phyloP scores from a whole-genome alignment of 2,329 filamentous ascomycete species.

The Helicocarpus griseus region DNA sequence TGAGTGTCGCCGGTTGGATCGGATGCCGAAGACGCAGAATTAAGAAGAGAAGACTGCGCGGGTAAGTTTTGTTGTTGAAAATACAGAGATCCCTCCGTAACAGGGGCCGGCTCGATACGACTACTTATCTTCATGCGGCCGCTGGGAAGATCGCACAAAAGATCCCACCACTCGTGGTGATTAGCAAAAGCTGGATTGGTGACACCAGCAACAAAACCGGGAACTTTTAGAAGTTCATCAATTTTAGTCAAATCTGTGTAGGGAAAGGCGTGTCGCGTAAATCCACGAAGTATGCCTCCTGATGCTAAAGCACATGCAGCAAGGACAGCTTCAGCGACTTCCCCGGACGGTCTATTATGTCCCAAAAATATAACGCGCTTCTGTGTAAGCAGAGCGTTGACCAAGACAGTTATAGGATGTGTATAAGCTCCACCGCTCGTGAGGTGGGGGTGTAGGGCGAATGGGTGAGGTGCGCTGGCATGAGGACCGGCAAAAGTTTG shows the following conservation, averaged over 20 bases:
- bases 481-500: constrained; percentile 85
- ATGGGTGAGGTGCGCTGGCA: constrained; percentile 71
- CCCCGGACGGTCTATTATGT: constrained; percentile 87
- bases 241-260: constrained; percentile 98
- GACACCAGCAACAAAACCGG: constrained; percentile 94
- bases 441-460: constrained; percentile 77
- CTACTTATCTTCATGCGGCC: constrained; percentile 92
- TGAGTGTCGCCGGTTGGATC: constrained; percentile 78
- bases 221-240: constrained; percentile 88
- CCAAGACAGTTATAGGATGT: constrained; percentile 87
- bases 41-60: constrained; percentile 14
- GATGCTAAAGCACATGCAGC: constrained; percentile 92
- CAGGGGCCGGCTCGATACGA: constrained; percentile 67
- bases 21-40: constrained; percentile 19
- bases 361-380: constrained; percentile 95
- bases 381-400: constrained; percentile 90
- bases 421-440: constrained; percentile 85
- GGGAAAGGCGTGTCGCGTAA: constrained; percentile 91
- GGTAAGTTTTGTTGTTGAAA: constrained; percentile 63
- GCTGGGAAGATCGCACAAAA: constrained; percentile 84
- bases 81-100: constrained; percentile 76
- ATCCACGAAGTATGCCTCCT: constrained; percentile 82
- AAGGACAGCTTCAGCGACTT: constrained; percentile 94
- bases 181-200: constrained; percentile 94
- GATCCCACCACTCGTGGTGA: constrained; percentile 96